These are phyloP conservation scores for Mesostigma viride DNA, from an alignment of 139 green algal genomes.

Conservation along the genomic window DNA sequence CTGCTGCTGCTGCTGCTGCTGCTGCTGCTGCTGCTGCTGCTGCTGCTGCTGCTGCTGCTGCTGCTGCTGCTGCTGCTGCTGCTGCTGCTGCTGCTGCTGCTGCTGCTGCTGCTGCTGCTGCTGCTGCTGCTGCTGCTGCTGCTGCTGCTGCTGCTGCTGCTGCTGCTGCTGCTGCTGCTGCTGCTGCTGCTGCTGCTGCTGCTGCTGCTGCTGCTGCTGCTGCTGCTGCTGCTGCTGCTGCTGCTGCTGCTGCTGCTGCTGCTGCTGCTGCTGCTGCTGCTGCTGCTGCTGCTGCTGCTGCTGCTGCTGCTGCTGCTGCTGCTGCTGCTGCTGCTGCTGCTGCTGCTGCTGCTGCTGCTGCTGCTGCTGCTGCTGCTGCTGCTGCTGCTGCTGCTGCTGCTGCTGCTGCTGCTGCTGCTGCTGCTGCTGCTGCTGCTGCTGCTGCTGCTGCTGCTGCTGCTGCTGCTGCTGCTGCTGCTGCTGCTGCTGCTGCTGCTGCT, in stretches of 20 bases:
- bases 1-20: neutral
- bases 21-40: neutral
- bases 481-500: neutral
- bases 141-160: neutral
- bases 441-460: neutral
- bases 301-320: neutral
- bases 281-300: neutral
- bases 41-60: neutral
- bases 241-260: neutral
- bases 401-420: neutral
- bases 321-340: neutral
- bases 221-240: neutral
- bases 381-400: neutral
- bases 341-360: neutral
- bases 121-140: neutral
- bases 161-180: neutral
- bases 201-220: neutral
- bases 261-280: neutral
- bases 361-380: neutral
- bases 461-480: neutral
- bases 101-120: neutral
- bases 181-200: neutral
- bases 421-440: neutral
- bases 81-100: neutral
- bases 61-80: neutral